Percentiles rank a stretch among this genome's conserved stretches.
Evolutionary conservation across 2,329 filamentous ascomycete genomes (phyloP).

Genomic region (Huntiella savannae): DNA sequence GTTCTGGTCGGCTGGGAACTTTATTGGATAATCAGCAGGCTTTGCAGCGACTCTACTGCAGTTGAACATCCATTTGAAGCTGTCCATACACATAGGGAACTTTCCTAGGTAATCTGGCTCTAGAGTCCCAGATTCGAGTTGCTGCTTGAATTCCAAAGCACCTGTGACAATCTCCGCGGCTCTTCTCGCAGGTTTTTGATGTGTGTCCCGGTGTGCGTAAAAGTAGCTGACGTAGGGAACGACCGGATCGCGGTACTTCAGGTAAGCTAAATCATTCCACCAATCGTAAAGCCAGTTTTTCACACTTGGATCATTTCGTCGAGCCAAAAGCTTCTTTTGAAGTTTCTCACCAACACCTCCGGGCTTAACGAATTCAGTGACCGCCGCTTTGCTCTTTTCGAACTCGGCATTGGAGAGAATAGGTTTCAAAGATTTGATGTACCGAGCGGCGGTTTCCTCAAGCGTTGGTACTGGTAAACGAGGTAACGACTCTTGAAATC

Average conservation of each 20-base stretch:
- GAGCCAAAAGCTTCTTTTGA: constrained; percentile 70
- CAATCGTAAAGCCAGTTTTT: constrained; percentile 96
- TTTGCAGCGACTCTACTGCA: constrained; percentile 66
- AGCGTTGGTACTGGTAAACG: constrained; percentile 62
- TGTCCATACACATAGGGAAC: constrained; percentile 93
- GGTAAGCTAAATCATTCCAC: constrained; percentile 94
- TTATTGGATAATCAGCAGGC: constrained; percentile 64
- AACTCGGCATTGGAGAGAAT: constrained; percentile 51
- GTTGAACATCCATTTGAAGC: constrained; percentile 99
- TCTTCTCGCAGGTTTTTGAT: constrained; percentile 71
- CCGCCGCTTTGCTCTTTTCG: constrained; percentile 58
- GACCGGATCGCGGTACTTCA: constrained; percentile 83
- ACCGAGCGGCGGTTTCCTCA: constrained; percentile 62
- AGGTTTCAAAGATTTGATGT: constrained; percentile 62
- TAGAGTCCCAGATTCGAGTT: constrained; percentile 62
- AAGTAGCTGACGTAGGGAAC: constrained; percentile 99
- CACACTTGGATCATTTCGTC: constrained; percentile 56
- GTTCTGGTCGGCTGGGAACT: constrained; percentile 56
- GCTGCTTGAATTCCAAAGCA: constrained; percentile 80
- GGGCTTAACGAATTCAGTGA: constrained; percentile 76
- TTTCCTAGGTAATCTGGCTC: constrained; percentile 99
- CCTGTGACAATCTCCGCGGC: constrained; percentile 78
- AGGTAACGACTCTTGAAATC: constrained; percentile 73
- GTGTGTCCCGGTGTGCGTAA: constrained; percentile 93
- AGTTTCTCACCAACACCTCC: constrained; percentile 65